Base-by-base conservation (phyloP, 257 asterid genomes). In the Parsonsia alboflavescens region DNA sequence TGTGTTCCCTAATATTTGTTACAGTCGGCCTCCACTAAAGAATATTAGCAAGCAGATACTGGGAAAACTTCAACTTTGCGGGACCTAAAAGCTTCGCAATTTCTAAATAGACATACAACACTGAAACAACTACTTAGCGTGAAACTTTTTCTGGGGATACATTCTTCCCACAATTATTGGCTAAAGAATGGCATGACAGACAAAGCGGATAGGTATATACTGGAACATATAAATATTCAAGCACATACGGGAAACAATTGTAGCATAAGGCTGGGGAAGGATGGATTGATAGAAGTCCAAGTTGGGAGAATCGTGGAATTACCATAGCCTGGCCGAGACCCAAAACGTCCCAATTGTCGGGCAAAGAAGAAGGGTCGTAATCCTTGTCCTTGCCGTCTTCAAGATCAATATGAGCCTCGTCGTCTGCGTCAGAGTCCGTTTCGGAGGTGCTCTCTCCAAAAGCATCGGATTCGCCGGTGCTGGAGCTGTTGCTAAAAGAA, bases 281-380 rank as follows among this genome's bases (percentile, higher is more conserved):
- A 56, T 56, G 0, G 42, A 62, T 30, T 15, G 24, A 33, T 19
- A 63, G 5, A 63, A 26, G 10, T 7, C 26, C 6, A 1, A 33
- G 46, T 36, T 63, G 30, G 70, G 70, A 65, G 41, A 65, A 33
- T 19, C 0, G 10, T 65, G 33, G 2, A 68, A 45, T 62, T 86
- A 94, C 99, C 99, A 94, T 94, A 75, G 99, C 99, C 85, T 94
- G 99, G 76, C 98, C 99, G 61, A 94, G 98, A 22, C 99, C 99
- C 84, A 94, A 82, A 46, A 91, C 97, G 70, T 92, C 93, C 97
- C 96, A 94, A 80, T 81, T 83, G 9, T 89, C 91, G 6, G 98
- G 93, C 78, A 79, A 57, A 72, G 82, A 58, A 70, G 81, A 70
- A 76, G 21, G 54, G 39, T 49, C 17, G 28, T 5, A 19, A 9